These are phyloP conservation scores for Fusarium piperis DNA, from an alignment of 2,329 filamentous ascomycete genomes.

Conservation along the genomic window DNA sequence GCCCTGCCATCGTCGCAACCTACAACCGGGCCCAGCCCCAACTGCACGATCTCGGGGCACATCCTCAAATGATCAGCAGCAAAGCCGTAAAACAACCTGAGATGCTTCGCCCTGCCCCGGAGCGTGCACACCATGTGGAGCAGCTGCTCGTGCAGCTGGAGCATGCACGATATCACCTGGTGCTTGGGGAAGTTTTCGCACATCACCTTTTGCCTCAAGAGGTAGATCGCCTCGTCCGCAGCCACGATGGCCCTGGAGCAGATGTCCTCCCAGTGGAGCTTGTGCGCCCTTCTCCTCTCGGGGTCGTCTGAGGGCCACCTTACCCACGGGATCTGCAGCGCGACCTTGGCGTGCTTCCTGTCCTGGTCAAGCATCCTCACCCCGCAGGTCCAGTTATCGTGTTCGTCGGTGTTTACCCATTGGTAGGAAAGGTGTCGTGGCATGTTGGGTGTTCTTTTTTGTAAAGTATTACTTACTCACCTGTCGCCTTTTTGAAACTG, in stretches of 20 bases:
- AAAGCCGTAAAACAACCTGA: conserved; percentile 23
- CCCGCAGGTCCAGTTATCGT: conserved; percentile 8
- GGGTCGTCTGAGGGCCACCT: conserved; percentile 15
- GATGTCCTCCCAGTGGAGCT: background rate
- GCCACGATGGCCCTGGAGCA: background rate
- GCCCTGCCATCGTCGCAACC: background rate
- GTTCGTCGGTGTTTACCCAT: background rate
- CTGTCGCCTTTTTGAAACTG: background rate
- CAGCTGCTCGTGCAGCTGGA: conserved; percentile 20
- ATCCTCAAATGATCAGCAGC: background rate
- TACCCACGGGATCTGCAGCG: conserved; percentile 19
- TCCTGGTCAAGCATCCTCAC: conserved; percentile 6
- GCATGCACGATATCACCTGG: conserved; percentile 5
- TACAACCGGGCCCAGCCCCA: background rate
- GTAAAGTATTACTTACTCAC: background rate
- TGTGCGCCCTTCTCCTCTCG: background rate
- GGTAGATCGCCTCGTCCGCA: background rate
- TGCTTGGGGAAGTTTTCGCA: conserved; percentile 10
- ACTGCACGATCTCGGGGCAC: background rate
- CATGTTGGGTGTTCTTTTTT: background rate
- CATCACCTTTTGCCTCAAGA: background rate
- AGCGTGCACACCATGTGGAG: conserved; percentile 11
- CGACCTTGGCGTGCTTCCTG: conserved; percentile 13
- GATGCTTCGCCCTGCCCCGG: background rate
- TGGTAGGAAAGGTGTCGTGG: conserved; percentile 4